phyloP scores from a whole-genome alignment of 129 eudicot species.

The Cynara cardunculus region DNA sequence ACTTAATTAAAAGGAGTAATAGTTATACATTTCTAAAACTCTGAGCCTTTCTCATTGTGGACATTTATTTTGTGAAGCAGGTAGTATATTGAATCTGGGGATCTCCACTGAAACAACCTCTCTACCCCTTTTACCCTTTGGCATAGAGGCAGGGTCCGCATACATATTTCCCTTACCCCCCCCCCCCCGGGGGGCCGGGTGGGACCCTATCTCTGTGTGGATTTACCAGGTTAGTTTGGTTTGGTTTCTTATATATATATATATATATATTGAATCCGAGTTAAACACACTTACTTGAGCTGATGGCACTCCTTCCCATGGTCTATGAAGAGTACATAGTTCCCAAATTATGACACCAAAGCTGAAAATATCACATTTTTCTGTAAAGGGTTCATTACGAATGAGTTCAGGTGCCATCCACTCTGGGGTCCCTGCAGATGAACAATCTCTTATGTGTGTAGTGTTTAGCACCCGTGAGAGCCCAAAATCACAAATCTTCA shows the following conservation, averaged over 20 bases:
- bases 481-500: constrained; percentile 96
- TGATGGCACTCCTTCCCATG: constrained; percentile 93
- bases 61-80: neutral
- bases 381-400: constrained; percentile 86
- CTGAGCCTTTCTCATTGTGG: neutral
- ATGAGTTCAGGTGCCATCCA: constrained; percentile 99
- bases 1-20: no score
- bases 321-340: constrained; percentile 74
- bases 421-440: constrained; percentile 96
- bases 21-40: neutral
- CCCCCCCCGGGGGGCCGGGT: no score
- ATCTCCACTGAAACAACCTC: no score
- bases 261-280: neutral
- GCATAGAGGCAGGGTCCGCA: no score
- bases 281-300: constrained; percentile 46
- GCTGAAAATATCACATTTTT: constrained; percentile 93
- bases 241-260: neutral
- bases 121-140: no score
- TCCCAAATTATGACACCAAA: constrained; percentile 96
- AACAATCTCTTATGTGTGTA: constrained; percentile 49
- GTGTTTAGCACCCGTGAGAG: constrained; percentile 63
- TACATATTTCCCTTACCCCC: no score
- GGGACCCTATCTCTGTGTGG: neutral
- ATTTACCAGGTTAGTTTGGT: neutral
- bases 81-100: no score